phyloP scores from a whole-genome alignment of 2,329 filamentous ascomycete genomes.

The Ceratocystis albifundus region DNA sequence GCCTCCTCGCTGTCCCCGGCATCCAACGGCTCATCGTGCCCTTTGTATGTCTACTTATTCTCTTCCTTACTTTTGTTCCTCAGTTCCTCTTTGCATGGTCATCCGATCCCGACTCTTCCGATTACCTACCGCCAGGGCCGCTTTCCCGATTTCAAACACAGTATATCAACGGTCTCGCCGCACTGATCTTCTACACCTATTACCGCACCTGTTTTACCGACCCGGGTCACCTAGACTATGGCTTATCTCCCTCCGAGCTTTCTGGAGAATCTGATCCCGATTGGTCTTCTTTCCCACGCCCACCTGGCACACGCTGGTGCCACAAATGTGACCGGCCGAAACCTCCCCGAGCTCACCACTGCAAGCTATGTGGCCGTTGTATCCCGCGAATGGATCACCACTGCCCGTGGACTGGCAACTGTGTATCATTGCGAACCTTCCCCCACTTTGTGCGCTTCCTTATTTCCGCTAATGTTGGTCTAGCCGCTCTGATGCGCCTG shows the following conservation, averaged over 20 bases:
- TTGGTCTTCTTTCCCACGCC: slow-evolving; percentile 22
- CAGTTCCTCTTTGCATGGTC: slow-evolving; percentile 54
- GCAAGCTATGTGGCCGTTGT: slow-evolving; percentile 61
- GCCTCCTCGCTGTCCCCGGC: slow-evolving; percentile 34
- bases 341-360: slow-evolving; percentile 70
- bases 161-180: slow-evolving; percentile 54
- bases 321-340: slow-evolving; percentile 63
- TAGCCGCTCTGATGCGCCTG: slow-evolving; percentile 50
- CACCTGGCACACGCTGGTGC: slow-evolving; percentile 48
- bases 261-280: slow-evolving; percentile 28
- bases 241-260: slow-evolving; percentile 30
- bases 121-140: slow-evolving; percentile 48
- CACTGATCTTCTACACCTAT: slow-evolving; percentile 58
- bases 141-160: slow-evolving; percentile 45
- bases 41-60: slow-evolving; percentile 52
- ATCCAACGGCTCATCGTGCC: slow-evolving; percentile 54
- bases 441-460: slow-evolving; percentile 76
- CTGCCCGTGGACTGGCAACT: slow-evolving; percentile 76
- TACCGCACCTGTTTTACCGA: slow-evolving; percentile 47
- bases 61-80: slow-evolving; percentile 59
- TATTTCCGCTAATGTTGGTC: slow-evolving; percentile 52
- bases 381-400: slow-evolving; percentile 78
- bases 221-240: slow-evolving; percentile 44
- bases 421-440: slow-evolving; percentile 69
- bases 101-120: slow-evolving; percentile 30